These are phyloP conservation scores for Scleromitrula shiraiana DNA, from an alignment of 2,329 filamentous ascomycete genomes.

Conservation along the genomic window DNA sequence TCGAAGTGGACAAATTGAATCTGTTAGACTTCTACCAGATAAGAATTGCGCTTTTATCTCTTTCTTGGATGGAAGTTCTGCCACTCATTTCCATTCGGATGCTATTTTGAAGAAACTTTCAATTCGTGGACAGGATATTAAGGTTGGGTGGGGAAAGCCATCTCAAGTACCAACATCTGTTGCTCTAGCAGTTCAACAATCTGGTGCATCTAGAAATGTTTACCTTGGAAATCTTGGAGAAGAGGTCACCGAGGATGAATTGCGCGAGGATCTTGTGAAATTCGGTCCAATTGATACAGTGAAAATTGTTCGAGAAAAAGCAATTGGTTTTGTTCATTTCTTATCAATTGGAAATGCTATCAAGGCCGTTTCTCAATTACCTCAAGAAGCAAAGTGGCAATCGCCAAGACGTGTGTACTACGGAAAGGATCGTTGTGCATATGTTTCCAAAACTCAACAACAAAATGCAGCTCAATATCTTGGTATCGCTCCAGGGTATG, in stretches of 20 bases:
- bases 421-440: constrained; percentile 95
- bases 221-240: constrained; percentile 92
- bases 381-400: constrained; percentile 96
- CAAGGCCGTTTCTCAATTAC: constrained; percentile 93
- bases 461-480: constrained; percentile 98
- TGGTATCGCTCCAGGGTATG: constrained; percentile 92
- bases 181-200: constrained; percentile 94
- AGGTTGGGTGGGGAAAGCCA: constrained; percentile 98
- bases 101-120: constrained; percentile 99
- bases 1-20: constrained; percentile 95
- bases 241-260: constrained; percentile 81
- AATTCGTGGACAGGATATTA: constrained; percentile 98
- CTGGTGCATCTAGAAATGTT: constrained; percentile 91
- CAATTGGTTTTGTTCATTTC: constrained; percentile 96
- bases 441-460: constrained; percentile 98
- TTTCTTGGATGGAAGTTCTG: constrained; percentile 93
- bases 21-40: constrained; percentile 90
- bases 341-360: constrained; percentile 95
- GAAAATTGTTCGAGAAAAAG: constrained; percentile 97
- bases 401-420: constrained; percentile 94
- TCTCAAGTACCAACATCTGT: constrained; percentile 97
- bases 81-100: constrained; percentile 98
- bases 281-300: constrained; percentile 95
- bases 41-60: constrained; percentile 99
- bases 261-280: constrained; percentile 90